A percentile compares a stretch with the other conserved stretches of the same genome.
These are phyloP conservation scores for Arthrinium puccinioides DNA, from an alignment of 2,329 filamentous ascomycete species.

Conservation along the genomic window DNA sequence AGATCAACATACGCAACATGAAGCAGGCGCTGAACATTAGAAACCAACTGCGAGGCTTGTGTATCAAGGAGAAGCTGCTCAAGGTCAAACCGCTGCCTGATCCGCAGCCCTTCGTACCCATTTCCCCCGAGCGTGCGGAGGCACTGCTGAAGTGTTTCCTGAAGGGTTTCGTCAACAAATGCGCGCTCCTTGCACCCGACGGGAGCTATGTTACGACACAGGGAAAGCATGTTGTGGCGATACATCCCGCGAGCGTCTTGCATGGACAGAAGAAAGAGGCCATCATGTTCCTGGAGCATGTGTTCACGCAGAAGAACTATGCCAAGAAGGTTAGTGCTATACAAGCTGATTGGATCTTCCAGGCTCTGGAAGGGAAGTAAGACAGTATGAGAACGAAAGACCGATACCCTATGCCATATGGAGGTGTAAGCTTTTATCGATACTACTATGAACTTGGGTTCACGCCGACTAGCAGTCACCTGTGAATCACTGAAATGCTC, in stretches of 20 bases:
- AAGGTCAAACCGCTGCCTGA: slow-evolving; percentile 37
- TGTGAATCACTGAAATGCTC: too few species aligned
- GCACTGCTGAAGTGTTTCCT: slow-evolving; percentile 54
- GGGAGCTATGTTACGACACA: slow-evolving; percentile 52
- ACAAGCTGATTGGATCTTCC: slow-evolving; percentile 51
- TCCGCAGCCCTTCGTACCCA: slow-evolving; percentile 48
- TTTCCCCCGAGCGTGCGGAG: slow-evolving; percentile 46
- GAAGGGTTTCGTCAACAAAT: slow-evolving; percentile 52
- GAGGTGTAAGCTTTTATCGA: too few species aligned
- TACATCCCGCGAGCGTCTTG: slow-evolving; percentile 57
- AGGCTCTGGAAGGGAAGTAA: slow-evolving; percentile 22
- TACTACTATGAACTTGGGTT: too few species aligned
- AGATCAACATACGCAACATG: slow-evolving; percentile 54
- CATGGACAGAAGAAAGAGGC: slow-evolving; percentile 58
- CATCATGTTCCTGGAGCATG: slow-evolving; percentile 62
- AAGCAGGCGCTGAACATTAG: slow-evolving; percentile 55
- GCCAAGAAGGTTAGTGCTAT: slow-evolving; percentile 55
- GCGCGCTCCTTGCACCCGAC: slow-evolving; percentile 53
- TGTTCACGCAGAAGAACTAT: slow-evolving; percentile 60
- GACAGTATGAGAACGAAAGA: too few species aligned
- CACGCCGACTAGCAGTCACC: too few species aligned
- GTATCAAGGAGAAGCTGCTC: slow-evolving; percentile 44
- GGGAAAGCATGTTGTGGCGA: slow-evolving; percentile 52
- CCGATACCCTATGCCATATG: too few species aligned
- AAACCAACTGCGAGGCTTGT: slow-evolving; percentile 51